Percentiles rank a stretch among this genome's conserved stretches.
phyloP scores from a whole-genome alignment of 352 stramenopile genomes.

The Discostella stelligera region DNA sequence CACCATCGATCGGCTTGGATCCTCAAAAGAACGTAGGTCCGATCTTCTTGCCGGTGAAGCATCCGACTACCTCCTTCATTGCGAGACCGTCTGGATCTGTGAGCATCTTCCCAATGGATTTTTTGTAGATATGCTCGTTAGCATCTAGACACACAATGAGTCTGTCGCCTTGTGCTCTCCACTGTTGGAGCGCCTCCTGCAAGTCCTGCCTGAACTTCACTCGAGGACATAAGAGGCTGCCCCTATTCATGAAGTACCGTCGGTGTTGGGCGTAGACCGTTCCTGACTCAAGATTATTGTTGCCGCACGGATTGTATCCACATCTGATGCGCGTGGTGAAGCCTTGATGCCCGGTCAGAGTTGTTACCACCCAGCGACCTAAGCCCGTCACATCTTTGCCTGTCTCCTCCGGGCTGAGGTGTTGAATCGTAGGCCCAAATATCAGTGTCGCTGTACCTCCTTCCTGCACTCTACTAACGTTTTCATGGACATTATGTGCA shows the following conservation, averaged over 20 bases:
- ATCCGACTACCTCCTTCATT: constrained; percentile 12
- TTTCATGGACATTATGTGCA: constrained; percentile 9
- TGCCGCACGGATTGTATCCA: background rate
- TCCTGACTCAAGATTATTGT: background rate
- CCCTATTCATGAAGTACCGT: background rate
- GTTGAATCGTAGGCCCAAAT: background rate
- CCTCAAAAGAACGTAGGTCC: constrained; percentile 34
- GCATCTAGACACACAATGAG: too few relatives aligned
- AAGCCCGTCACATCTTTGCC: background rate
- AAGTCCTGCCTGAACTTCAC: constrained; percentile 8
- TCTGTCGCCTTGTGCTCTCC: constrained; percentile 13
- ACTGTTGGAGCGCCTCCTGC: background rate
- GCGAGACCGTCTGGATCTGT: background rate
- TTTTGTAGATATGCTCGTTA: constrained; percentile 34
- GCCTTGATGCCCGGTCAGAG: background rate
- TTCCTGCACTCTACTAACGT: background rate
- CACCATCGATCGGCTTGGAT: constrained; percentile 26
- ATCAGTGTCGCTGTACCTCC: background rate
- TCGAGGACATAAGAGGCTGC: constrained; percentile 17
- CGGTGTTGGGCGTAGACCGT: background rate
- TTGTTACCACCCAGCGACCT: background rate
- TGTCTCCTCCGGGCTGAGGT: background rate
- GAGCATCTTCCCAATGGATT: constrained; percentile 15
- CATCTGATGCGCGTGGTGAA: background rate
- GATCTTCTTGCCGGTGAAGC: constrained; percentile 13